Base-by-base conservation (phyloP, 208 protist species). In the Leishmania braziliensis region DNA sequence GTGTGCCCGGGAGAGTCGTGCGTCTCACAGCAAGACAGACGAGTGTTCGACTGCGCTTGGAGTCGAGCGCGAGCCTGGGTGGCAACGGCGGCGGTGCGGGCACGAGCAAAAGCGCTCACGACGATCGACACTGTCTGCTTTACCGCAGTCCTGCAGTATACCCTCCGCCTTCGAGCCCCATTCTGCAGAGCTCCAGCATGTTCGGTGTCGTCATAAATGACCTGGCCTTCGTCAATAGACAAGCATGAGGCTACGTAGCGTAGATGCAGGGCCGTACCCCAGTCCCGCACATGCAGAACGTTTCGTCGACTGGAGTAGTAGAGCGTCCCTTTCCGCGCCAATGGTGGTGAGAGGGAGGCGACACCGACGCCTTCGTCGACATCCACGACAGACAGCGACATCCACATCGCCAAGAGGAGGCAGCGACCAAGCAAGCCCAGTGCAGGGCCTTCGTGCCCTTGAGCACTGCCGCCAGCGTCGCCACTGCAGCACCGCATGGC, bases 221-320 rank as follows among this genome's bases (percentile, higher is more conserved):
- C 60, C 60, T 39, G 60, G 60, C 18, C 29, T 26, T 66, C 29
- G 60, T n/a, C 60, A 29, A 29, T 29, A 68, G 62, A 68, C 33
- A 72, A 26, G 36, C 68, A 72, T 20, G 68, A 36, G 43, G 70
- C 70, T n/a, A 84, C 75, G 48, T 50, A 6, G 12, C 58, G 68
- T 3, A 84, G 75, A 33, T 84, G 80, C 1, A 50, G 53, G 5
- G 69, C 65, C 26, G 80, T 84, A 3, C 29, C 53, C 80, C 80
- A 84, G 68, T 84, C 80, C 16, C 80, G 74, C 68, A 65, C 80
- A 71, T 79, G 78, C 29, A 84, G 56, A 54, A 84, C 71, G 58
- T 71, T 75, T 39, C 80, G 80, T 10, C 80, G 75, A 71, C 75
- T 69, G 23, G 80, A 84, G 69, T 84, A 84, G 48, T 60, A 79